Conservation (phyloP, 208 protist species). For the Wallacemonas sp. region DNA sequence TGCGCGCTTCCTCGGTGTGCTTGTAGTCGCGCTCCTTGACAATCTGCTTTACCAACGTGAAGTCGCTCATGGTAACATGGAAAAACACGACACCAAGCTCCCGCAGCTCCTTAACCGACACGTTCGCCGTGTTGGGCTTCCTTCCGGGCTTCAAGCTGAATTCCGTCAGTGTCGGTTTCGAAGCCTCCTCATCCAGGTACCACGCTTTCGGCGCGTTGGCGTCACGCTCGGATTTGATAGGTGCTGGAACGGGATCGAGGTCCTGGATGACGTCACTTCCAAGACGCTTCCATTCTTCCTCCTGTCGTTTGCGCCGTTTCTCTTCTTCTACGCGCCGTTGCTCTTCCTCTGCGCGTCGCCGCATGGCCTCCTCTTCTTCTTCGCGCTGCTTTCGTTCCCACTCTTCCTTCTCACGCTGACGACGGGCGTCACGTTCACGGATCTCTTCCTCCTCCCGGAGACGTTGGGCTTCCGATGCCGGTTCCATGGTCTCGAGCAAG, state of each 20-base stretch:
- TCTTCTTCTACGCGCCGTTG: slow-evolving; percentile 71
- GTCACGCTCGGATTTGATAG: slow-evolving; percentile 47
- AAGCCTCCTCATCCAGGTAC: slow-evolving; percentile 85
- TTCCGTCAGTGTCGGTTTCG: slow-evolving; percentile 56
- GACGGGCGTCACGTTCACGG: slow-evolving; percentile 66
- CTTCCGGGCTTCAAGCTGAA: slow-evolving; percentile 74
- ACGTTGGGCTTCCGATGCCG: slow-evolving; percentile 39
- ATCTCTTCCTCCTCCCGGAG: slow-evolving; percentile 84
- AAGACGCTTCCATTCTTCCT: slow-evolving; percentile 85
- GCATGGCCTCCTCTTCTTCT: slow-evolving; percentile 62
- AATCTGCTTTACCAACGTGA: slow-evolving; percentile 81
- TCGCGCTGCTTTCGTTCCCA: slow-evolving; percentile 52
- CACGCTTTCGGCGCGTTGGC: slow-evolving; percentile 65
- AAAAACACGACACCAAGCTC: slow-evolving; percentile 84
- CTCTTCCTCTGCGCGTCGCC: slow-evolving; percentile 52
- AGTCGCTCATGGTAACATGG: slow-evolving; percentile 82
- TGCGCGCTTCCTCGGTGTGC: slow-evolving; percentile 81
- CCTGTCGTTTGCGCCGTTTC: slow-evolving; percentile 45
- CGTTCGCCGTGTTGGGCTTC: slow-evolving; percentile 35
- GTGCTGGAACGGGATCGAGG: slow-evolving; percentile 73
- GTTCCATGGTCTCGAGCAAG: slow-evolving; percentile 22
- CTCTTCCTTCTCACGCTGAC: slow-evolving; percentile 74
- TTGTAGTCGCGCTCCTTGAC: slow-evolving; percentile 89
- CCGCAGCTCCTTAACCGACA: slow-evolving; percentile 69
- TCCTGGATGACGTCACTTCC: slow-evolving; percentile 78